Evolutionary conservation across 73 alveolate species (phyloP), one percentile per base, ranked within the genome.

Genomic region (Blepharisma stoltei): DNA sequence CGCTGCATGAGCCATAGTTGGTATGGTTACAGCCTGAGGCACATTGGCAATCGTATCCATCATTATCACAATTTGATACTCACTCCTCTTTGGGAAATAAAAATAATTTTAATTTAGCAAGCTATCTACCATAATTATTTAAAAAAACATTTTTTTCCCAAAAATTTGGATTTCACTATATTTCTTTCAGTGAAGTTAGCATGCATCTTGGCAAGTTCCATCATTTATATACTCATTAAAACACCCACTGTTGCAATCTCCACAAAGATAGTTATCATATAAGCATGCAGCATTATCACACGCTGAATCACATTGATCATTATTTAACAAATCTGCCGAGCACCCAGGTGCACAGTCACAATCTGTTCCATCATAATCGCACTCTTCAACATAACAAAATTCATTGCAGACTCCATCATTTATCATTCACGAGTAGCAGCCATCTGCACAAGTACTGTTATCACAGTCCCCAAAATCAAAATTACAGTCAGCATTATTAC

Each of bases 271-370:
- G n/a, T n/a, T n/a, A 8, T 69, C 45, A 69, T 18, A 44, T 1
- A 1, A 1, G 41, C 79, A 69, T 1, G 14, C 71, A 9, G 9
- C 0, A 69, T n/a, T 44, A 69, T 69, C 5, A 69, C 79, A 69
- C 2, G 0, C 79, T 0, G 20, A 81, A 2, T 69, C 60, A 43
- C 79, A 69, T 9, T 23, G 0, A 38, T 38, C 65, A n/a, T 44
- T 43, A 69, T 23, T 5, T 20, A 69, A 4, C 21, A 69, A 0
- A 7, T 5, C 5, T 8, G 0, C 80, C 1, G 71, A 1, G 46
- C 73, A 60, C 2, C 73, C 73, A 60, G 38, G 73, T 1, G 48
- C 45, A 60, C 73, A 60, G 2, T 38, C 46, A 25, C 73, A 60
- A 4, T 46, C 55, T n/a, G 14, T 14, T 14, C 27, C 14, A n/a